Base-by-base conservation (phyloP, 148 eudicot genomes). In the Fallopia convolvulus region DNA sequence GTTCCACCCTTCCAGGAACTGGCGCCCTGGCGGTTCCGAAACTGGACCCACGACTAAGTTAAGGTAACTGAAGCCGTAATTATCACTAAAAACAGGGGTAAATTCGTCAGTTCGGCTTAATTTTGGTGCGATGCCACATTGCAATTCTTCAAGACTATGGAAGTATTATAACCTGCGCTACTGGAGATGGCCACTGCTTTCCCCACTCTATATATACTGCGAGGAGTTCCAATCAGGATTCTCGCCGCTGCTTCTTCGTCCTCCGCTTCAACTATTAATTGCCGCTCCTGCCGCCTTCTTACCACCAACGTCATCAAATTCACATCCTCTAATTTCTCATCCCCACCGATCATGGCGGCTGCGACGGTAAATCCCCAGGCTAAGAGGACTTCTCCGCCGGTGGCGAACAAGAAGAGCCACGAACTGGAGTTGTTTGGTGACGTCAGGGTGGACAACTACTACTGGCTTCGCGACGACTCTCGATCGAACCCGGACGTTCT, bases 401-500 rank as follows among this genome's bases (percentile, higher is more conserved):
- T 75, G 56, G 92, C 97, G 17, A 90, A 88, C 81, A 94, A 88
- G 73, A 85, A 85, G 84, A 86, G 77, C 65, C 87, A 90, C 73
- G 86, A 83, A 32, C 83, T 94, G 86, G 93, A 88, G 85, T 61
- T 88, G 92, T 94, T 94, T 79, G 93, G 93, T 23, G 98, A 94
- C 76, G 84, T 88, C 0, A 88, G 98, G 61, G 81, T 86, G 42
- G 98, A 94, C 53, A 55, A 89, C 76, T 94, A 92, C 80, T 94
- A 92, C 85, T 94, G 97, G 98, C 86, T 94, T 9, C 88, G 97
- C 5, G 98, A 92, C 41, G 97, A 94, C 80, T 85, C 97, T 63
- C 89, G 96, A 52, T 81, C 95, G 3, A 82, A 92, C 44, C 84
- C 98, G 20, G 82, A 87, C 12, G 76, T 94, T 8, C 85, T 94